Evolutionary conservation across 1,284 basidiomycete genomes (phyloP).

Genomic region (Ustilago xerochloae): DNA sequence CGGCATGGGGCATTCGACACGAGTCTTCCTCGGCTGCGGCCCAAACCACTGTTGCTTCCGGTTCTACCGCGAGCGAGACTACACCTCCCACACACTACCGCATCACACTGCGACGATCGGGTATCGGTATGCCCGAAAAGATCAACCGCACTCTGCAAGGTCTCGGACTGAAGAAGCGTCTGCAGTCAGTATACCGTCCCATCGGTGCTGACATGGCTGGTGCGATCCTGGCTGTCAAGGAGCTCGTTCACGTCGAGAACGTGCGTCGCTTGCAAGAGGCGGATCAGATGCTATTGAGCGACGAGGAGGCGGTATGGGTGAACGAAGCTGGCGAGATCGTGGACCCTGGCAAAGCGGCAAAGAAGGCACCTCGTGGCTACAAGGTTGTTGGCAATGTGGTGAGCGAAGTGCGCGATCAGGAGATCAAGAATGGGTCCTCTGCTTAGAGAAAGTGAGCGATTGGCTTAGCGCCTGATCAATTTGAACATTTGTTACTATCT

Average conservation of each 20-base stretch:
- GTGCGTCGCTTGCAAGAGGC: slow-evolving; percentile 70
- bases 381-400: slow-evolving; percentile 63
- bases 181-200: slow-evolving; percentile 82
- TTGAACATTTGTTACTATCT: not conserved
- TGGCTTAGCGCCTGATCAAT: too few relatives aligned
- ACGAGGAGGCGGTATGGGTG: slow-evolving; percentile 62
- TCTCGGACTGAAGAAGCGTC: slow-evolving; percentile 80
- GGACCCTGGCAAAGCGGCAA: slow-evolving; percentile 59
- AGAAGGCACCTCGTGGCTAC: slow-evolving; percentile 66
- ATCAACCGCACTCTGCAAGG: slow-evolving; percentile 79
- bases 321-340: slow-evolving; percentile 64
- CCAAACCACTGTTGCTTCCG: slow-evolving; percentile 24
- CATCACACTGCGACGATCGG: slow-evolving; percentile 83
- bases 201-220: slow-evolving; percentile 81
- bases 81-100: slow-evolving; percentile 77
- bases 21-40: slow-evolving; percentile 30
- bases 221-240: slow-evolving; percentile 83
- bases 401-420: slow-evolving; percentile 57
- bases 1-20: slow-evolving; percentile 43
- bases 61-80: slow-evolving; percentile 12
- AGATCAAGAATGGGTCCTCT: slow-evolving; percentile 42
- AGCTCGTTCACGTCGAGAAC: slow-evolving; percentile 85
- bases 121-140: slow-evolving; percentile 79
- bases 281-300: slow-evolving; percentile 45
- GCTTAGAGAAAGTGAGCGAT: too few relatives aligned